Evolutionary conservation across 2,329 filamentous ascomycete species (phyloP), one percentile per base, ranked within the genome.

Genomic region (Paraconiothyrium brasiliense): DNA sequence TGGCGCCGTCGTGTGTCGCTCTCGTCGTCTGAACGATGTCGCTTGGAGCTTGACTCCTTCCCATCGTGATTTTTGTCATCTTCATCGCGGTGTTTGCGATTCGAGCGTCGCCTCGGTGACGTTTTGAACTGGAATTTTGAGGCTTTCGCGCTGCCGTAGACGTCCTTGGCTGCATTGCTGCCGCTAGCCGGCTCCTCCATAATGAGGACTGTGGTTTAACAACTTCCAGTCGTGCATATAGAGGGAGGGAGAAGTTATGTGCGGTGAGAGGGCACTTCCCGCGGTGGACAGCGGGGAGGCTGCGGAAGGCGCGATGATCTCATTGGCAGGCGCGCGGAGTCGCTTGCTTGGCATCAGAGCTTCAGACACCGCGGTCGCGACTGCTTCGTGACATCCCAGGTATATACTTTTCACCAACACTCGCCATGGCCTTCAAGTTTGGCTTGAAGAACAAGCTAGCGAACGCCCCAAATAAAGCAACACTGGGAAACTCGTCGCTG

Each of bases 381-480:
- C 46, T 32, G 22, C 39, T 46, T 20, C 9, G 9, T 39, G 32
- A 44, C 41, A 50, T 14, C 2, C 51, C 16, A 24, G 6, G 3
- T 16, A 41, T 16, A 41, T 20, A 22, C 32, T 20, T 20, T 22
- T 47, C 49, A n/a, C 56, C 58, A 41, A 49, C 69, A 56, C 41
- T 13, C 67, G 70, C 43, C 63, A 78, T 78, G 77, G 72, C 76
- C 16, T 79, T 86, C 56, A 83, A 83, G 22, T 85, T 84, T 67
- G 89, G 89, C 54, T 82, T 91, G 43, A 90, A 86, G 54, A 89
- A 88, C 71, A 91, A 90, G 76, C 49, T 65, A 11, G 47, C 64
- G 13, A 67, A 60, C 22, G 61, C 59, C 14, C 64, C 60, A 7
- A 62, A 58, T 4, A 76, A 71, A 51, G 43, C 61, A 4, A 55